Conservation (phyloP, 306 rosid genomes). For the Cucurbita argyrosperma region DNA sequence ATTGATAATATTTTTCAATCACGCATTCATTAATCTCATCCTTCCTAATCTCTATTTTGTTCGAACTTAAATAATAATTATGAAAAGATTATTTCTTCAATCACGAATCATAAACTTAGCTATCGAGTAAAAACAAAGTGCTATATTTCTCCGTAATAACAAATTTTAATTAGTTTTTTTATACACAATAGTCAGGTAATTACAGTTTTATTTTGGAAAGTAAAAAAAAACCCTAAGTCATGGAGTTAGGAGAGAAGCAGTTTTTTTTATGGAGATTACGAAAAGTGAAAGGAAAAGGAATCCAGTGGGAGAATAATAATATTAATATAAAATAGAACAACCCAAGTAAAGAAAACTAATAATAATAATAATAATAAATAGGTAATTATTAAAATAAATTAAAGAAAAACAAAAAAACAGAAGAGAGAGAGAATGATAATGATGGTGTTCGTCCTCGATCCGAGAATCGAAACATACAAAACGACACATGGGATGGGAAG, state of each 20-base stretch:
- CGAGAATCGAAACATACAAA: conserved; percentile 8
- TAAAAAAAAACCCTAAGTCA: too few species aligned
- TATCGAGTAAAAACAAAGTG: too few species aligned
- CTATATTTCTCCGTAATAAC: too few species aligned
- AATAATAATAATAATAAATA: background rate
- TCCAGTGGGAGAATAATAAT: background rate
- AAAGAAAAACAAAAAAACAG: background rate
- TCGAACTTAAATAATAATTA: too few species aligned
- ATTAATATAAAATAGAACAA: background rate
- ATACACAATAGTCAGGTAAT: too few species aligned
- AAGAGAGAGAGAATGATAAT: background rate
- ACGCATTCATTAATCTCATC: background rate
- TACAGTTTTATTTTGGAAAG: too few species aligned
- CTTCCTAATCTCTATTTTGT: background rate
- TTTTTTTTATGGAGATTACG: background rate
- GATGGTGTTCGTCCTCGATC: conserved; percentile 10
- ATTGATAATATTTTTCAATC: background rate
- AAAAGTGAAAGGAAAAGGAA: background rate
- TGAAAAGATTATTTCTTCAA: too few species aligned
- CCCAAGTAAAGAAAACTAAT: background rate
- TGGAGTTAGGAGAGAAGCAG: background rate
- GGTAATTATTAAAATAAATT: background rate
- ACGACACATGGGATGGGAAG: conserved; percentile 3
- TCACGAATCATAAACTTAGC: too few species aligned
- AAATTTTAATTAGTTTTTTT: too few species aligned